Conservation (phyloP, 2,329 filamentous ascomycete genomes). For the Penicillium expansum region DNA sequence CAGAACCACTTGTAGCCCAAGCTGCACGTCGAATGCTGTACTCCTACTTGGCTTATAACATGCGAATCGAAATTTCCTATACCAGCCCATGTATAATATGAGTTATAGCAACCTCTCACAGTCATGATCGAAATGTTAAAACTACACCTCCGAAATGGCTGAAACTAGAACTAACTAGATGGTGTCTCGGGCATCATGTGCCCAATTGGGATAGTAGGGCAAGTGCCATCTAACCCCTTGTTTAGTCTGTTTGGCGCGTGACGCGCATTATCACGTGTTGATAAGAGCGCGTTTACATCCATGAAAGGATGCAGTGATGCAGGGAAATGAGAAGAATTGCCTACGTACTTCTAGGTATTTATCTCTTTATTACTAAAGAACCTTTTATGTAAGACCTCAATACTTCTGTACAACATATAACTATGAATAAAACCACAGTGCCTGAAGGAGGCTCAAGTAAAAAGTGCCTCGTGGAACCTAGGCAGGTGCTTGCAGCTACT, state of each 20-base stretch:
- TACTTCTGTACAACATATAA: background rate
- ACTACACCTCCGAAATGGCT: background rate
- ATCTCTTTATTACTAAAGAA: background rate
- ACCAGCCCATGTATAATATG: background rate
- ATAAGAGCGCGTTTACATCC: conserved; percentile 2
- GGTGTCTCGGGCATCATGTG: background rate
- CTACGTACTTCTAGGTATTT: background rate
- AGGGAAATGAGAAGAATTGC: background rate
- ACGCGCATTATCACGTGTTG: background rate
- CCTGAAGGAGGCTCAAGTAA: background rate
- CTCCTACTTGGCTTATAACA: background rate
- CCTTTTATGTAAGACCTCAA: background rate
- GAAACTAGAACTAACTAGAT: background rate
- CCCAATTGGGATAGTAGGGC: background rate
- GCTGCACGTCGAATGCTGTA: background rate
- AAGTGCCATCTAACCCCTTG: background rate
- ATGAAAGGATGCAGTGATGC: background rate
- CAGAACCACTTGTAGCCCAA: background rate
- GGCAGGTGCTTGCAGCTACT: background rate
- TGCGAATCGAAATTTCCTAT: background rate
- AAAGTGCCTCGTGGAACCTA: background rate
- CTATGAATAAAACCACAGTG: background rate
- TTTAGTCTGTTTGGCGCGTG: background rate
- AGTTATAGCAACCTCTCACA: background rate
- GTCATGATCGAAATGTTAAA: background rate